phyloP scores from a whole-genome alignment of 2,329 filamentous ascomycete genomes.

The Fusarium newnesense region DNA sequence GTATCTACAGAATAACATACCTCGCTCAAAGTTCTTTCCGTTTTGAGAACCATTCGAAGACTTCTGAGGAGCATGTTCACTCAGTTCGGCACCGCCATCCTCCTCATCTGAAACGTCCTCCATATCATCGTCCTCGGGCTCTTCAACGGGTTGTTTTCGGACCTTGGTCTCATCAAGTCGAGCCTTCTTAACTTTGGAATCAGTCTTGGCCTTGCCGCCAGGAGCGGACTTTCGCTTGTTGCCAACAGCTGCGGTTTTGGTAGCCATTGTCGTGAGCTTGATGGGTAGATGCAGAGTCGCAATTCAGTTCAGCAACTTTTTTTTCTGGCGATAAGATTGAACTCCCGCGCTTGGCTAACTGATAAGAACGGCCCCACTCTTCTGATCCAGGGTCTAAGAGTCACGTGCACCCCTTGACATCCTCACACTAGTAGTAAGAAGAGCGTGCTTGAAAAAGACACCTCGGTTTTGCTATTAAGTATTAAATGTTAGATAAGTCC shows the following conservation, averaged over 20 bases:
- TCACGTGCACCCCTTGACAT: conserved; percentile 17
- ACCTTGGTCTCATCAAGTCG: conserved; percentile 52
- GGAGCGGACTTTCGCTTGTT: conserved; percentile 68
- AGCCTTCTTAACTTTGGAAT: conserved; percentile 62
- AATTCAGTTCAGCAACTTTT: conserved; percentile 40
- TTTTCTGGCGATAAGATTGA: conserved; percentile 41
- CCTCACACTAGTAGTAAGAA: neutral
- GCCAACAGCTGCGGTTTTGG: conserved; percentile 57
- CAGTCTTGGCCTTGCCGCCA: conserved; percentile 55
- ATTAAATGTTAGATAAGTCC: neutral
- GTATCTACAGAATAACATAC: conserved; percentile 45
- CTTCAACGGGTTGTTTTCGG: conserved; percentile 52
- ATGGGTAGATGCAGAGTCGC: conserved; percentile 33
- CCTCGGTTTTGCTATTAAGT: neutral
- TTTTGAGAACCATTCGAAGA: conserved; percentile 46
- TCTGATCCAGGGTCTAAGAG: neutral
- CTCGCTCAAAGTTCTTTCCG: conserved; percentile 56
- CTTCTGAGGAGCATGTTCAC: conserved; percentile 52
- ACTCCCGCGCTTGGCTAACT: conserved; percentile 16
- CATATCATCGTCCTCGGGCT: conserved; percentile 55
- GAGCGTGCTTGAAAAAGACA: neutral
- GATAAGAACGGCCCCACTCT: conserved; percentile 27
- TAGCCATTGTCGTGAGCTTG: conserved; percentile 55
- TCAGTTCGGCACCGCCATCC: conserved; percentile 63
- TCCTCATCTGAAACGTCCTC: conserved; percentile 64